A percentile compares a stretch with the other conserved stretches of the same genome.
phyloP scores from a whole-genome alignment of 495 filamentous ascomycete species.

The Neurospora sp. region DNA sequence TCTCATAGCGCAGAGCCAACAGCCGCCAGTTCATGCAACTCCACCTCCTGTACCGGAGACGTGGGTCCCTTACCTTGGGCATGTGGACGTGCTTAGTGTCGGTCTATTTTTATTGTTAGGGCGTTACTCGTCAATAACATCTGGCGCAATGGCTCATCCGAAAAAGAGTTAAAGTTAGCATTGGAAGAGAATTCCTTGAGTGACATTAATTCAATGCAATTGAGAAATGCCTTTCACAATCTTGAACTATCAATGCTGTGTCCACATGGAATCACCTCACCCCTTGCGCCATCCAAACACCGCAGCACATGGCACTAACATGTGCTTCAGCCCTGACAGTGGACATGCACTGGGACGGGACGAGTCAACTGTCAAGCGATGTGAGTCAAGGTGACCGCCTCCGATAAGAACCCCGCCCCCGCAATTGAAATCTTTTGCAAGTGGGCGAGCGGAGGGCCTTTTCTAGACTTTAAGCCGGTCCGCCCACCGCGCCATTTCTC shows the following conservation, averaged over 20 bases:
- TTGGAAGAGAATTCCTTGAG: neutral
- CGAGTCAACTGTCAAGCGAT: neutral
- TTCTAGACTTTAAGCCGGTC: neutral
- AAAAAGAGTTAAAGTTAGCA: neutral
- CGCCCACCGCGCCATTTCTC: slow-evolving; percentile 8
- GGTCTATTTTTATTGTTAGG: neutral
- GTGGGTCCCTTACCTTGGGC: neutral
- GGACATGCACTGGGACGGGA: neutral
- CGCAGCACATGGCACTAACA: neutral
- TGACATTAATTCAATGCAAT: neutral
- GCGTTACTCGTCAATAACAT: neutral
- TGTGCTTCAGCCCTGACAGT: neutral
- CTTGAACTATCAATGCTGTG: neutral
- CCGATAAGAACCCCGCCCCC: slow-evolving; percentile 7
- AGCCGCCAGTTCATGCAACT: neutral
- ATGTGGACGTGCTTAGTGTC: neutral
- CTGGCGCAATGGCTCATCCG: neutral
- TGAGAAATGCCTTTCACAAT: neutral
- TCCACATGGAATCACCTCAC: neutral
- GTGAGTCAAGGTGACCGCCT: neutral
- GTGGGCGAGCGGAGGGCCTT: neutral
- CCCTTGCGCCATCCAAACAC: neutral
- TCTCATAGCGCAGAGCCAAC: neutral
- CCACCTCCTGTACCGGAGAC: neutral
- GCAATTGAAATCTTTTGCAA: slow-evolving; percentile 9